Evolutionary conservation across 768 basidiomycete species (phyloP), one percentile per base, ranked within the genome.

Genomic region (Leccinum imitatum): DNA sequence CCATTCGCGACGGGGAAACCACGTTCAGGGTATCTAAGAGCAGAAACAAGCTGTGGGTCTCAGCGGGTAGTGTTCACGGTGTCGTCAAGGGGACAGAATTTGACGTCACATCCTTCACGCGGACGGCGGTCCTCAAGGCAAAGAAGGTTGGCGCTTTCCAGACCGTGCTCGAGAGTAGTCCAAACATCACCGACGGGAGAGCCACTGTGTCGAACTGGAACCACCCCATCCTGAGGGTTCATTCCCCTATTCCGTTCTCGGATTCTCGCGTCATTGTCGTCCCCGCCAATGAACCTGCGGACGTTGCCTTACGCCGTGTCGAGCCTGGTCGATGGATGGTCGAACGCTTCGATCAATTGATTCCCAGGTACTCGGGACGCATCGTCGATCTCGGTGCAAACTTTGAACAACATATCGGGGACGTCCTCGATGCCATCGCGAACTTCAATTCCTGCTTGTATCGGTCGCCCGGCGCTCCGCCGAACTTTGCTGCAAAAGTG

Each of bases 371-470:
- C 55, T 56, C 67, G 33, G 44, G 37, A 30, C 53, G 5, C 35
- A 1, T 41, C 9, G 8, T 69, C 27, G 15, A 5, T 23, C 33
- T 66, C 9, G 53, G 62, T 11, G 60, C 60, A 35, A 33, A 59
- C 1, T 19, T 25, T 14, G n/a, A 7, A 27, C 17, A 17, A 17
- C 60, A 56, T 19, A 41, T 58, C 25, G 2, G 1, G 14, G 35
- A 52, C 21, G 47, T 63, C 33, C 57, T 68, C 11, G 59, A 69
- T 31, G 21, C 54, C 1, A 51, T 68, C 37, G 59, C 65, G 4
- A 66, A 66, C 37, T 68, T 68, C 57, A 63, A 69, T 3, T 63
- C 54, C 6, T 69, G 61, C 47, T 53, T 68, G 31, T 63, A 66
- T 53, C 67, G 67, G 39, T 58, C 52, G 10, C 61, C 55, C 15